Conservation (phyloP, 345 rosid genomes). For the Geranium brycei region DNA sequence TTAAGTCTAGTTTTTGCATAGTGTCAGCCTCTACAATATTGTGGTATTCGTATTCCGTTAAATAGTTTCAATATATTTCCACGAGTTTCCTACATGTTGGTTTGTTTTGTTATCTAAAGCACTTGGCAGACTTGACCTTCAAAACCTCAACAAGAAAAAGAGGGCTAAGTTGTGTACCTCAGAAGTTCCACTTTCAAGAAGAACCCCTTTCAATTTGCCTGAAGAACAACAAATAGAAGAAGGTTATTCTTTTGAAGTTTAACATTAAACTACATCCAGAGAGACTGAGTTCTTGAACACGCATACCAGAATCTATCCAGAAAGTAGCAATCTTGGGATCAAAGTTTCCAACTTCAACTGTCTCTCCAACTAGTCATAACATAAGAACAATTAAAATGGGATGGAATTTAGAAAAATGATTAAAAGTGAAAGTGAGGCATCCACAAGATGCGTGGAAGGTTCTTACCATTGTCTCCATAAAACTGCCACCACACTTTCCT, state of each 20-base stretch:
- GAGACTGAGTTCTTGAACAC: not conserved
- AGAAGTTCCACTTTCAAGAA: slow-evolving; percentile 83
- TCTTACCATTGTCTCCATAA: slow-evolving; percentile 80
- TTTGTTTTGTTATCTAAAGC: not conserved
- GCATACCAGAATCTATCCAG: slow-evolving; percentile 84
- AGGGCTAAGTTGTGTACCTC: slow-evolving; percentile 41
- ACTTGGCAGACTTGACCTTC: not conserved
- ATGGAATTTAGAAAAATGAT: not conserved
- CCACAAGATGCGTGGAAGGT: not conserved
- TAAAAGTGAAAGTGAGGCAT: not conserved
- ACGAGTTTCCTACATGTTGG: not conserved
- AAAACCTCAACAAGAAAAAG: slow-evolving; percentile 1
- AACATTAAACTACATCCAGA: not conserved
- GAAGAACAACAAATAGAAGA: not conserved
- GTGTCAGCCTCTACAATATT: too few relatives aligned
- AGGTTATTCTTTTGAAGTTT: not conserved
- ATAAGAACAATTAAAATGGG: slow-evolving; percentile 6
- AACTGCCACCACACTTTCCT: slow-evolving; percentile 96
- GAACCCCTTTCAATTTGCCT: slow-evolving; percentile 91
- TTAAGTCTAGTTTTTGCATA: too few relatives aligned
- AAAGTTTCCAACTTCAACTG: slow-evolving; percentile 69
- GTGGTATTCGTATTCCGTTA: too few relatives aligned
- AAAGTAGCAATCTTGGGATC: slow-evolving; percentile 89
- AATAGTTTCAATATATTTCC: not conserved
- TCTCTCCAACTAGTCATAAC: slow-evolving; percentile 64